Conservation (phyloP, 768 basidiomycete species). For the Amanita pseudoporphyria region DNA sequence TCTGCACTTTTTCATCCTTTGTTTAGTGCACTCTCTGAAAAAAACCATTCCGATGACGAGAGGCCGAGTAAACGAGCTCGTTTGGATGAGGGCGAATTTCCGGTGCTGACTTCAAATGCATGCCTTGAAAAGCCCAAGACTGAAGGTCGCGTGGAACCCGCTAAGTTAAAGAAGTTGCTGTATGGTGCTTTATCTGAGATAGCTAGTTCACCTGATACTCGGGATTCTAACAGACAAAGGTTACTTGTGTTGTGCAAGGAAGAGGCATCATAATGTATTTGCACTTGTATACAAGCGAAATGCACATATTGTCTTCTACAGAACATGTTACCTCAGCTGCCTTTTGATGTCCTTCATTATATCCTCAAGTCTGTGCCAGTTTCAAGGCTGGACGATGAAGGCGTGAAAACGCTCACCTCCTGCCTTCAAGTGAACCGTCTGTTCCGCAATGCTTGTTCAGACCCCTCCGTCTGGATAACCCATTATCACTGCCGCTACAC, state of each 20-base stretch:
- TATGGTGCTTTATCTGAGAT: conserved; percentile 59
- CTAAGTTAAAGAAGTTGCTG: conserved; percentile 40
- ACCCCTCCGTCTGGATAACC: conserved; percentile 37
- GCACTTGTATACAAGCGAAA: background rate
- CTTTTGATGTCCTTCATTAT: conserved; percentile 21
- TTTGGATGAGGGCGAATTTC: conserved; percentile 26
- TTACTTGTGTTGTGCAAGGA: conserved; percentile 79
- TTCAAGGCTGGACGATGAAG: conserved; percentile 13
- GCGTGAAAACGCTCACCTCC: conserved; percentile 23
- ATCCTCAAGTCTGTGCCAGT: conserved; percentile 16
- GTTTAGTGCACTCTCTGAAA: conserved; percentile 37
- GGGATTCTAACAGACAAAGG: conserved; percentile 71
- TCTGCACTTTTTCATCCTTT: conserved; percentile 62
- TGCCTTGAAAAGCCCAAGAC: conserved; percentile 32
- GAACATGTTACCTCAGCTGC: conserved; percentile 16
- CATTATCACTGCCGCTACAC: conserved; percentile 43
- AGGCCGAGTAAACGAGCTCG: conserved; percentile 40
- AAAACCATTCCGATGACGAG: conserved; percentile 24
- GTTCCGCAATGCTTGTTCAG: conserved; percentile 34
- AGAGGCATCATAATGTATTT: conserved; percentile 27
- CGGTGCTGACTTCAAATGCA: conserved; percentile 42
- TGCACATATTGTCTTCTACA: no score
- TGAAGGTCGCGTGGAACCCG: conserved; percentile 27
- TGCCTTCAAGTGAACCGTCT: conserved; percentile 29
- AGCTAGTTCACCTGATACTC: conserved; percentile 66